Base-by-base conservation (phyloP, 805 yeast genomes). In the Saccharomycodes ludwigii region DNA sequence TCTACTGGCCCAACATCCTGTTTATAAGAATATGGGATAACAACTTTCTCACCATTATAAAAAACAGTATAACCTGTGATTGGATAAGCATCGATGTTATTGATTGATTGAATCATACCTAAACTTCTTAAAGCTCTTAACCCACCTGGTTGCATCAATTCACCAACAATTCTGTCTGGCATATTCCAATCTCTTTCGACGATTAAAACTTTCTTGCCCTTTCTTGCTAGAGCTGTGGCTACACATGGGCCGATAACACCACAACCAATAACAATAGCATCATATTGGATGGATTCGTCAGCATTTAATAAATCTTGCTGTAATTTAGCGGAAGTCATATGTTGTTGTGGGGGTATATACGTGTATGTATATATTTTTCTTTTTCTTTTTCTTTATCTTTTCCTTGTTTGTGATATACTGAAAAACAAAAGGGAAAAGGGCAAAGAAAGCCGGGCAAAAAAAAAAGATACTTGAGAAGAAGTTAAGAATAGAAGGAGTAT, bases 81-180 rank as follows among this genome's bases (percentile, higher is more conserved):
- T 16, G 71, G 73, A 6, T 71, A 68, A 6, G 96, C 95, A 25
- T 75, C 86, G 21, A 55, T 55, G 29, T 48, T 44, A 38, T 54
- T 54, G 29, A 55, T 50, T 13, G 60, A 76, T 40, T 73, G 71
- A 13, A 69, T 68, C 84, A 91, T 75, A 4, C 95, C 97, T 20
- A 91, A 60, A 42, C 83, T 76, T 42, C 67, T 65, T 35, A 91
- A 62, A 1, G 95, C 88, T 50, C 78, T 73, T 18, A 91, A 59
- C n/a, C 99, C 99, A 21, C 84, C 86, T 3, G 99, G 99, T 56
- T 91, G 99, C 68, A 91, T 67, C 47, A 91, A 67, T 54, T 91
- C 99, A 24, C 99, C 99, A 20, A 91, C 97, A 35, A 91, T 91
- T 43, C 99, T 68, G 55, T 91, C 95, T 2, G 98, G 98, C 53